Base-by-base conservation (phyloP, 441 rosid genomes). In the Pelargonium australe region DNA sequence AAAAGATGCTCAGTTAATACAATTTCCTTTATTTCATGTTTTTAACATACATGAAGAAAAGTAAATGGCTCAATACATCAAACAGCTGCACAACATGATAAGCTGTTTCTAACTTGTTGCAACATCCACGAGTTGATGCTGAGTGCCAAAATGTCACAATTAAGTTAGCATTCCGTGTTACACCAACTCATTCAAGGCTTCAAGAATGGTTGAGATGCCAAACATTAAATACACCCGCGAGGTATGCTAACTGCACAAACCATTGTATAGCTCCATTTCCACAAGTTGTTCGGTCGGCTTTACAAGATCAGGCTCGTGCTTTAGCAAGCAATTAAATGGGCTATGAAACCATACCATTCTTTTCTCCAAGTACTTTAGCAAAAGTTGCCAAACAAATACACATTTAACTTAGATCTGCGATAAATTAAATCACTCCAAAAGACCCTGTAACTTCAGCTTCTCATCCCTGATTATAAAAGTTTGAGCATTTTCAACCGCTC, bases 401-500 rank as follows among this genome's bases (percentile, higher is more conserved):
- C 19, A 23, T 12, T 34, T 37, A 49, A 28, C 68, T 51, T 65
- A 31, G 17, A 25, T 65, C 37, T 45, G 8, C 61, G 65, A 73
- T 58, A 68, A 64, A 67, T 63, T 67, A 58, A 60, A 16, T 62
- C 37, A 49, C 20, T 63, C 43, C 63, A 61, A 19, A 31, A 55
- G n/a, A 12, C 28, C 16, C 49, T 7, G 19, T 7, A 20, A 49
- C 62, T 64, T 49, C 60, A 58, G 45, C 60, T 13, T 6, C 13
- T 31, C 45, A 41, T 76, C 60, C 58, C 19, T 60, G 19, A 62
- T 79, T 84, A 89, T 82, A 91, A 78, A 70, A 94, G 96, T 78
- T 89, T 94, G 43, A 91, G 83, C 88, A 83, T 81, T 78, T 85
- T 89, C 75, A 91, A 73, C 63, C 89, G 85, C 68, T 72, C 90